These are phyloP conservation scores for Ogataea ganodermae DNA, from an alignment of 805 yeast species.

Conservation along the genomic window DNA sequence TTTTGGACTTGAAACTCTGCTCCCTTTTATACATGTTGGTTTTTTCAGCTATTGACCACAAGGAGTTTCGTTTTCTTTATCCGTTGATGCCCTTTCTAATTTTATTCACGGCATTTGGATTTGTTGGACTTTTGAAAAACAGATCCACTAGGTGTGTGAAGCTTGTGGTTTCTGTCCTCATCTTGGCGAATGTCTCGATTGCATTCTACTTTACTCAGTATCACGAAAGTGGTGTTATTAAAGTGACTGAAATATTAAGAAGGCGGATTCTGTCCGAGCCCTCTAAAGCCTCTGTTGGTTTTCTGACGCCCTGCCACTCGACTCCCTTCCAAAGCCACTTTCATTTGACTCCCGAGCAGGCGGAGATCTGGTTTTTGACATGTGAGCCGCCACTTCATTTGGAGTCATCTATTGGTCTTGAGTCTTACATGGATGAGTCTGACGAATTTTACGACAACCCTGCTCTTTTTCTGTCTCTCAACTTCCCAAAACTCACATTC, in stretches of 20 bases:
- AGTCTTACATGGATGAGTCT: conserved; percentile 77
- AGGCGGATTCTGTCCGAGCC: conserved; percentile 17
- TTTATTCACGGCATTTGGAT: conserved; percentile 48
- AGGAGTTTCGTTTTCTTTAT: conserved; percentile 87
- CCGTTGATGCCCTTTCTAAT: conserved; percentile 79
- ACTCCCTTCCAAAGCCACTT: conserved; percentile 92
- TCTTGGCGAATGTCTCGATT: conserved; percentile 18
- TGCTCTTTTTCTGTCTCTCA: conserved; percentile 47
- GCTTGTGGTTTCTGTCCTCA: conserved; percentile 8
- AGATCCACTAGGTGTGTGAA: conserved; percentile 8
- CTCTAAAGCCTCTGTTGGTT: conserved; percentile 60
- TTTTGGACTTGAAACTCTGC: conserved; percentile 30
- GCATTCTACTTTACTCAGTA: conserved; percentile 50
- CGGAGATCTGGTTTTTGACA: conserved; percentile 72
- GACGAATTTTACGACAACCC: conserved; percentile 79
- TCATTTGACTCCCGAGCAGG: conserved; percentile 50
- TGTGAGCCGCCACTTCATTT: conserved; percentile 86
- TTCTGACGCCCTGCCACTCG: conserved; percentile 94
- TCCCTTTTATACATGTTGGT: conserved; percentile 45
- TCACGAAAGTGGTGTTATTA: conserved; percentile 87
- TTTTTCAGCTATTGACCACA: conserved; percentile 75
- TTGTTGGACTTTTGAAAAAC: conserved; percentile 15
- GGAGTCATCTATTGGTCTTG: conserved; percentile 35
- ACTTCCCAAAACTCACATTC: conserved; percentile 45
- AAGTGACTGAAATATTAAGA: conserved; percentile 58